These are phyloP conservation scores for Cordyceps cicadae DNA, from an alignment of 2,329 filamentous ascomycete species.

Conservation along the genomic window DNA sequence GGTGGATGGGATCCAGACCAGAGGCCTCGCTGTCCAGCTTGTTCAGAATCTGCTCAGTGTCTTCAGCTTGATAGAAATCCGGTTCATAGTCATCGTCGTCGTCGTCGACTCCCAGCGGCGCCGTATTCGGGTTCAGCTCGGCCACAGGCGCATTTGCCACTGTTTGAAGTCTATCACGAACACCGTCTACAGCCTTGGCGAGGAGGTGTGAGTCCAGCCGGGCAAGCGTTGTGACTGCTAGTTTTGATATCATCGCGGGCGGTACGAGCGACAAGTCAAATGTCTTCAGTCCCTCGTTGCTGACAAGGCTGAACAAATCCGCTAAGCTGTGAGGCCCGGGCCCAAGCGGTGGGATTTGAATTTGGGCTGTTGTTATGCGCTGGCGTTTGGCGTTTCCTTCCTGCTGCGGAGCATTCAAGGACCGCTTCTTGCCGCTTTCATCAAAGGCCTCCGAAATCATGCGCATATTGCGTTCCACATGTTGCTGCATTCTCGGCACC, in stretches of 20 bases:
- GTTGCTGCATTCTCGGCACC: slow-evolving; percentile 71
- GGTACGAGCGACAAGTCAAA: slow-evolving; percentile 82
- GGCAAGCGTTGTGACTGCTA: slow-evolving; percentile 70
- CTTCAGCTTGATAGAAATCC: slow-evolving; percentile 69
- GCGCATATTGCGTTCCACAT: slow-evolving; percentile 75
- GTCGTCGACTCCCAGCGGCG: slow-evolving; percentile 60
- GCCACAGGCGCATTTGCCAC: slow-evolving; percentile 38
- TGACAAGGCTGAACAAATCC: slow-evolving; percentile 78
- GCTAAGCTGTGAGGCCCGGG: slow-evolving; percentile 70
- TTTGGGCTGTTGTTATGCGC: slow-evolving; percentile 42
- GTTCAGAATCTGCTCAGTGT: slow-evolving; percentile 68
- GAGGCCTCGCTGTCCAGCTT: slow-evolving; percentile 64
- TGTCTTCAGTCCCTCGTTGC: slow-evolving; percentile 59
- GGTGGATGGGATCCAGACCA: slow-evolving; percentile 25
- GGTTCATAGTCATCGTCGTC: slow-evolving; percentile 87
- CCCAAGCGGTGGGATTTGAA: slow-evolving; percentile 61
- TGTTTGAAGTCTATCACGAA: slow-evolving; percentile 41
- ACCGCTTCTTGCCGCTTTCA: slow-evolving; percentile 69
- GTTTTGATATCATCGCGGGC: slow-evolving; percentile 64
- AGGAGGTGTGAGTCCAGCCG: slow-evolving; percentile 62
- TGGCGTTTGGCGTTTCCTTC: slow-evolving; percentile 75
- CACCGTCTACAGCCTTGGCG: slow-evolving; percentile 61
- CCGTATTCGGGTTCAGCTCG: slow-evolving; percentile 48
- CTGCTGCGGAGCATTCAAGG: slow-evolving; percentile 59
- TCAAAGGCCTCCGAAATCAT: slow-evolving; percentile 72